A percentile compares a stretch with the other conserved stretches of the same genome.
Evolutionary conservation across 208 protist genomes (phyloP).

Genomic region (Trypanosoma grayi): DNA sequence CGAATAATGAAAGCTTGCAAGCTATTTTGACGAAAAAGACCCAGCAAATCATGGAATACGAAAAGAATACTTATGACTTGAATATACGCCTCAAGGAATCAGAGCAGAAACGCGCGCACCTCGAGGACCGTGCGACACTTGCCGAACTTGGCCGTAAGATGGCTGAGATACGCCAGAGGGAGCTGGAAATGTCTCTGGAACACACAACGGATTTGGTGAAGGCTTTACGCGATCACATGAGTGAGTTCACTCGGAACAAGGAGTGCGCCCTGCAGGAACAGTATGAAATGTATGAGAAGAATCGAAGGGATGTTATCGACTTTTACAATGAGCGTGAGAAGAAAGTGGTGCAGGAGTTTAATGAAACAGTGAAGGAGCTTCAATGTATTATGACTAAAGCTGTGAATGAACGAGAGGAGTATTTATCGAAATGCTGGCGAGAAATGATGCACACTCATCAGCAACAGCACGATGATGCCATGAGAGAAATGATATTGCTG

Average conservation of each 20-base stretch:
- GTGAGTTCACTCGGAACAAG: constrained; percentile 11
- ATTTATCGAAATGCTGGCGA: constrained; percentile 36
- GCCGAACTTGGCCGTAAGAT: constrained; percentile 27
- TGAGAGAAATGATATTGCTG: constrained; percentile 26
- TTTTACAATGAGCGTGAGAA: constrained; percentile 47
- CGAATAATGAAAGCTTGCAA: constrained; percentile 13
- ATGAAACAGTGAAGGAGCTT: constrained; percentile 12
- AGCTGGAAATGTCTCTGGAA: constrained; percentile 26
- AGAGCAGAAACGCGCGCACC: constrained; percentile 16
- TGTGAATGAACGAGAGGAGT: constrained; percentile 39
- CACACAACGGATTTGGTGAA: constrained; percentile 18
- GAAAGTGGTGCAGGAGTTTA: constrained; percentile 31
- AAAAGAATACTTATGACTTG: constrained; percentile 14
- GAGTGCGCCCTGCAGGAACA: constrained; percentile 32
- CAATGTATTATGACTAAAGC: constrained; percentile 31
- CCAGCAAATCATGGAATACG: constrained; percentile 19
- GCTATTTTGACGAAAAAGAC: constrained; percentile 7
- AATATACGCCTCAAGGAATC: constrained; percentile 16
- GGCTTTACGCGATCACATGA: constrained; percentile 16
- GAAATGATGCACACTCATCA: constrained; percentile 29
- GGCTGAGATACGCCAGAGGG: constrained; percentile 19
- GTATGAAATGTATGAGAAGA: constrained; percentile 37
- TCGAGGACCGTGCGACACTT: constrained; percentile 20
- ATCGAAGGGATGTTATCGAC: constrained; percentile 25
- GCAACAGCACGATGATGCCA: constrained; percentile 35